Conservation (phyloP, 2,329 filamentous ascomycete genomes). For the Fonsecaea nubica region DNA sequence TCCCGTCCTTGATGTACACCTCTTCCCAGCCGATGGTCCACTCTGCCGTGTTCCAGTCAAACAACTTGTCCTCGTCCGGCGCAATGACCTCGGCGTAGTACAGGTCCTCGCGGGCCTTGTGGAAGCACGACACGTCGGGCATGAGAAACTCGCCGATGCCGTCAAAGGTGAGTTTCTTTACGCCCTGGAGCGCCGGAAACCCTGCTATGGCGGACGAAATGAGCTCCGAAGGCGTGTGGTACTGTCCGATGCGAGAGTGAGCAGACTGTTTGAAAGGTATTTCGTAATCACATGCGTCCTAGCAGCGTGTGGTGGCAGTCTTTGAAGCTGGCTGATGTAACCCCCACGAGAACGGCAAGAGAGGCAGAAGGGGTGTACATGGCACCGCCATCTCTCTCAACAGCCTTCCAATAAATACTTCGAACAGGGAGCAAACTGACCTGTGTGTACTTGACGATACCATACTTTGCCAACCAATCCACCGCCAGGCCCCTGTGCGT, state of each 20-base stretch:
- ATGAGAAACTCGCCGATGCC: slow-evolving; percentile 14
- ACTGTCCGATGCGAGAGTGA: slow-evolving; percentile 4
- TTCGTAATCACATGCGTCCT: no score
- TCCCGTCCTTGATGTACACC: slow-evolving; percentile 19
- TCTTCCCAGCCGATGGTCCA: slow-evolving; percentile 19
- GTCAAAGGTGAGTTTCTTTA: slow-evolving; percentile 12
- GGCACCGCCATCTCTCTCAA: no score
- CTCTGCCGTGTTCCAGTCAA: slow-evolving; percentile 8
- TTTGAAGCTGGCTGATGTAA: neutral
- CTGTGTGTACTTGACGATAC: slow-evolving; percentile 18
- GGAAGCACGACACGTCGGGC: slow-evolving; percentile 12
- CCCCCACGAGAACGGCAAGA: neutral
- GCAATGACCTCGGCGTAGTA: slow-evolving; percentile 11
- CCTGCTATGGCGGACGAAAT: neutral
- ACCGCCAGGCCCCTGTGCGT: neutral
- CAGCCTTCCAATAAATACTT: no score
- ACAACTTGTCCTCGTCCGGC: slow-evolving; percentile 14
- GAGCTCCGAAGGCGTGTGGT: slow-evolving; percentile 7
- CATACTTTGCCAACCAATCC: slow-evolving; percentile 9
- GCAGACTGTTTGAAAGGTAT: neutral
- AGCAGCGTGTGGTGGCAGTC: no score
- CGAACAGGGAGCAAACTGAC: slow-evolving; percentile 1
- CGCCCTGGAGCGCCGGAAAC: slow-evolving; percentile 6
- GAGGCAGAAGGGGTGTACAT: no score
- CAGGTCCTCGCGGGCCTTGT: slow-evolving; percentile 12